A percentile compares a stretch with the other conserved stretches of the same genome.
phyloP scores from a whole-genome alignment of 306 rosid genomes.

The Fragaria iinumae region DNA sequence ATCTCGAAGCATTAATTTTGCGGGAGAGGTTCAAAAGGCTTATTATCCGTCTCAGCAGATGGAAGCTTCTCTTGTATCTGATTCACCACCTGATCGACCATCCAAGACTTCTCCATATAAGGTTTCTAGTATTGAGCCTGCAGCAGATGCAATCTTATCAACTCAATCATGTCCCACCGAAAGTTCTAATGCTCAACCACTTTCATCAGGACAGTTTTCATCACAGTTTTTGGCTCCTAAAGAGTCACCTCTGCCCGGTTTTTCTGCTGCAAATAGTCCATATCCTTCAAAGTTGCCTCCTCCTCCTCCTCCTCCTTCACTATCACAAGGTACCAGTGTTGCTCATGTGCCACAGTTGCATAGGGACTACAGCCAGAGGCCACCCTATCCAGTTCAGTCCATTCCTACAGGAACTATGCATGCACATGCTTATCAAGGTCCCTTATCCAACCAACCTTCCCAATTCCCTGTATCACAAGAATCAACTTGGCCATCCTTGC shows the following conservation, averaged over 20 bases:
- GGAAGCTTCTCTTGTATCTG: conserved; percentile 33
- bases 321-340: conserved; percentile 46
- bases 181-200: conserved; percentile 36
- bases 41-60: conserved; percentile 32
- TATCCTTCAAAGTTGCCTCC: conserved; percentile 48
- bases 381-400: conserved; percentile 58
- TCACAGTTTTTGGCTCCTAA: conserved; percentile 35
- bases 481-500: conserved; percentile 57
- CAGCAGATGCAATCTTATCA: conserved; percentile 29
- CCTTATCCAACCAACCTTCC: conserved; percentile 40
- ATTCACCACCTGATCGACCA: conserved; percentile 39
- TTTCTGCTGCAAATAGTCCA: conserved; percentile 35
- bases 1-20: conserved; percentile 31
- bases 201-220: conserved; percentile 39
- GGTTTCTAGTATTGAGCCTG: conserved; percentile 40
- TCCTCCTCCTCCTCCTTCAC: conserved; percentile 48
- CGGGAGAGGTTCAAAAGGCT: conserved; percentile 39
- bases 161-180: conserved; percentile 36
- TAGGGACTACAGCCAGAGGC: conserved; percentile 36
- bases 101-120: conserved; percentile 35
- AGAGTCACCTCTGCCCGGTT: conserved; percentile 36
- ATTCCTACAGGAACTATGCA: conserved; percentile 40
- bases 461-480: conserved; percentile 44
- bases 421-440: conserved; percentile 49
- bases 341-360: conserved; percentile 45